Evolutionary conservation across 352 stramenopile species (phyloP).

Genomic region (Saprolegnia parasitica): DNA sequence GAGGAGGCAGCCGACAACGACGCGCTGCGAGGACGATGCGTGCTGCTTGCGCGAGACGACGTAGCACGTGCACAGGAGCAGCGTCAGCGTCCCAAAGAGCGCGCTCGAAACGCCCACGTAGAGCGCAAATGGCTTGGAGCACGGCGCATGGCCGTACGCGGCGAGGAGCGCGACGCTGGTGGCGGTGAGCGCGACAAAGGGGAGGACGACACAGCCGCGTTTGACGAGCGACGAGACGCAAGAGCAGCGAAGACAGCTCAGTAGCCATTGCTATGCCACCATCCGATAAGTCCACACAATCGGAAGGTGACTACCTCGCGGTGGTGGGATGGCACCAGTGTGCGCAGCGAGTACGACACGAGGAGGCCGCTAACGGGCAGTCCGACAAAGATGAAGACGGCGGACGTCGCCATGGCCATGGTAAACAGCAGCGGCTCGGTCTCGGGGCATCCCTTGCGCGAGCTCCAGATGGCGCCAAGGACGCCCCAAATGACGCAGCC

Average conservation of each 20-base stretch:
- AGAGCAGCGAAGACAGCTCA: constrained; percentile 5
- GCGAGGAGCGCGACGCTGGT: background rate
- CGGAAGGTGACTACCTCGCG: background rate
- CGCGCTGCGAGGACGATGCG: background rate
- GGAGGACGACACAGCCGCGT: background rate
- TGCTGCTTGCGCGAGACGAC: background rate
- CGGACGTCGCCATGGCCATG: background rate
- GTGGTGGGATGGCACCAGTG: background rate
- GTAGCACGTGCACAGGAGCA: background rate
- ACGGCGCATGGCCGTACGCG: background rate
- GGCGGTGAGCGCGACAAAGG: constrained; percentile 6
- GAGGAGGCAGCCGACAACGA: background rate
- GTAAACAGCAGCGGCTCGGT: constrained; percentile 3
- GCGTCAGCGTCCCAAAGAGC: background rate
- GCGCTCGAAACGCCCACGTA: constrained; percentile 7
- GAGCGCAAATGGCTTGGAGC: constrained; percentile 13
- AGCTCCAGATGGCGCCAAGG: background rate
- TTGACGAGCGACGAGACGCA: background rate
- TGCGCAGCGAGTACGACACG: background rate
- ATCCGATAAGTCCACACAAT: background rate
- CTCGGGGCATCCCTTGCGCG: constrained; percentile 7
- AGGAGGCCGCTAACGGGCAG: constrained; percentile 8
- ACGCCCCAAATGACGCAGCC: background rate
- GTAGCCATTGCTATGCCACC: background rate
- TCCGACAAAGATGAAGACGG: constrained; percentile 18